These are phyloP conservation scores for Erythrophleum ivorense DNA, from an alignment of 331 rosid genomes.

Conservation along the genomic window DNA sequence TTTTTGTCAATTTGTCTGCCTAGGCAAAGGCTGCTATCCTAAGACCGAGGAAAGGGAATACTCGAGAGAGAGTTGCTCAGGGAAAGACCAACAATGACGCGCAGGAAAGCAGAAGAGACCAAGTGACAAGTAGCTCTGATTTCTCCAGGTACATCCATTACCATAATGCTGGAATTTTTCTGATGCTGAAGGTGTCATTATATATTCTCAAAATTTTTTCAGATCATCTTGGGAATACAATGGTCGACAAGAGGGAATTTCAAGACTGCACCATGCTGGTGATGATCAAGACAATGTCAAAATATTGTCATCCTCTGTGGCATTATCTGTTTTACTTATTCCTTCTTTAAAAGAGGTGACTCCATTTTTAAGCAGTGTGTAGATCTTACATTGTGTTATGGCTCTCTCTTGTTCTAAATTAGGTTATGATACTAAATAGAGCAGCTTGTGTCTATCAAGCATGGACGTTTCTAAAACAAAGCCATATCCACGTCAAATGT, in stretches of 20 bases:
- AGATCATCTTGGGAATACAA: constrained; percentile 66
- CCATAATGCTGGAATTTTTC: constrained; percentile 27
- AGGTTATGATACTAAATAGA: constrained; percentile 17
- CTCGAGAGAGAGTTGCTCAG: constrained; percentile 58
- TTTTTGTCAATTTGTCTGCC: constrained; percentile 24
- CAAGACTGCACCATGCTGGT: constrained; percentile 49
- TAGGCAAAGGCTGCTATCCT: constrained; percentile 90
- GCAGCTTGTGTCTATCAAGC: background rate
- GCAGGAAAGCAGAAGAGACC: constrained; percentile 69
- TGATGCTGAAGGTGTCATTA: constrained; percentile 4
- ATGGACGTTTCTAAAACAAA: background rate
- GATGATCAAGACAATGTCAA: constrained; percentile 69
- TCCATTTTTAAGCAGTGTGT: constrained; percentile 12
- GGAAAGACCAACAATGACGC: constrained; percentile 57
- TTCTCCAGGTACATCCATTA: constrained; percentile 68
- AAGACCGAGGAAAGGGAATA: constrained; percentile 62
- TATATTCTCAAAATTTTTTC: constrained; percentile 35
- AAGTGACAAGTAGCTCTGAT: constrained; percentile 64
- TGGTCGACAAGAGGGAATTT: constrained; percentile 59
- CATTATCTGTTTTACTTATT: constrained; percentile 69
- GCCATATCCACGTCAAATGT: background rate
- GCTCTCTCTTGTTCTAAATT: constrained; percentile 7
- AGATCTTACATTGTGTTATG: background rate
- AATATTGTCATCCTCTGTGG: constrained; percentile 59
- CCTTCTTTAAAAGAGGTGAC: constrained; percentile 91